phyloP scores from a whole-genome alignment of 768 basidiomycete species.

The Cystoderma amianthinum region DNA sequence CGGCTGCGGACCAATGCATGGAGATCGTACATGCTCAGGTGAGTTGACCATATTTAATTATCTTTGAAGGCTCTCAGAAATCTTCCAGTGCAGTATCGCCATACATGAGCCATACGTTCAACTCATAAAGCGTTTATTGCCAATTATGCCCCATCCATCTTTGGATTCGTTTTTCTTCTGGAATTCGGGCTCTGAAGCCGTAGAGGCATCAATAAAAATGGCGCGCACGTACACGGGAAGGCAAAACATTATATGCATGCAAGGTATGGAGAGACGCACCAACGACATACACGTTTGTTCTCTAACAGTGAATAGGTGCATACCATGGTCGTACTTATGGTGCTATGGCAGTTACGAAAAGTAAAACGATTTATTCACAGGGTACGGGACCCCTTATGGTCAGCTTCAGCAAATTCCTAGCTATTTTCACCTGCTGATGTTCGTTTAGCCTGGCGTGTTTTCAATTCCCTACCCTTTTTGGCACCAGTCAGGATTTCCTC shows the following conservation, averaged over 20 bases:
- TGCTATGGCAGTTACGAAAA: conserved; percentile 88
- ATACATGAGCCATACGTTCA: conserved; percentile 82
- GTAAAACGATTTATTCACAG: conserved; percentile 87
- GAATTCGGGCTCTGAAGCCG: conserved; percentile 94
- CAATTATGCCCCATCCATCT: conserved; percentile 86
- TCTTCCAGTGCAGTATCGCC: conserved; percentile 76
- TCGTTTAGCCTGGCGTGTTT: conserved; percentile 71
- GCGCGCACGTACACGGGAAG: conserved; percentile 69
- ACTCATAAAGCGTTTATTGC: conserved; percentile 79
- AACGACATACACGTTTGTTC: not conserved
- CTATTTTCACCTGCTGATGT: not conserved
- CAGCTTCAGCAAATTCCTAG: conserved; percentile 11
- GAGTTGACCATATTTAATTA: conserved; percentile 6
- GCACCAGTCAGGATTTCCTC: conserved; percentile 70
- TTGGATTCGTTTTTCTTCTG: conserved; percentile 96
- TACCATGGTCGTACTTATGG: conserved; percentile 95
- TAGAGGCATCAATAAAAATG: conserved; percentile 88
- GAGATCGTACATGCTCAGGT: conserved; percentile 77
- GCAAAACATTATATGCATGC: conserved; percentile 89
- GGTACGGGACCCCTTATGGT: conserved; percentile 83
- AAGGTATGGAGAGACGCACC: conserved; percentile 40
- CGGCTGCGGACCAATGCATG: conserved; percentile 85
- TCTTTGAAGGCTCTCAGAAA: not conserved
- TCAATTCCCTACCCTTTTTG: conserved; percentile 86
- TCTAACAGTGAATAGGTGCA: conserved; percentile 36